Conservation (phyloP, 2,329 filamentous ascomycete genomes). For the Xylaria sp. region DNA sequence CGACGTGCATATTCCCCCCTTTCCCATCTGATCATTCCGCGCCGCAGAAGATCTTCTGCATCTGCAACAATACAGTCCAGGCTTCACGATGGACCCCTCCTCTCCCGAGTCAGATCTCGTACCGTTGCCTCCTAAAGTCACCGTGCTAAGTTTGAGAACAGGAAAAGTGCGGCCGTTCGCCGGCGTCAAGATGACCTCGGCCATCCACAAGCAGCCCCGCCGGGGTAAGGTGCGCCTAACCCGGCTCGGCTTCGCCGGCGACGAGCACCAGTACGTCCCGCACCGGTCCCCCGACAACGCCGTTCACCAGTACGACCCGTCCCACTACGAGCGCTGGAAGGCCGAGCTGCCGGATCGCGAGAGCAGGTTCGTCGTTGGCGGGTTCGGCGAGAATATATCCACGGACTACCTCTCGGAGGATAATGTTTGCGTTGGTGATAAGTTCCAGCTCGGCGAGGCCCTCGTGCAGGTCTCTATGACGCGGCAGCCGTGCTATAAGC, state of each 20-base stretch:
- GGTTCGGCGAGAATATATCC: slow-evolving; percentile 73
- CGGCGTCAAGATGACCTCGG: slow-evolving; percentile 62
- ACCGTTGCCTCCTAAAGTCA: slow-evolving; percentile 54
- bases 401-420: slow-evolving; percentile 66
- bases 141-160: slow-evolving; percentile 66
- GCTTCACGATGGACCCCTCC: slow-evolving; percentile 39
- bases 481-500: slow-evolving; percentile 73
- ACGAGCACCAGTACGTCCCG: slow-evolving; percentile 68
- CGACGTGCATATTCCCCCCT: neutral
- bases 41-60: neutral
- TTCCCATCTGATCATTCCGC: neutral
- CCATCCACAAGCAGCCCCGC: slow-evolving; percentile 65
- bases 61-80: neutral
- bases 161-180: slow-evolving; percentile 66
- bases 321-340: slow-evolving; percentile 68
- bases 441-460: slow-evolving; percentile 62
- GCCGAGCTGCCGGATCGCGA: slow-evolving; percentile 61
- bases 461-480: slow-evolving; percentile 70
- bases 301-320: slow-evolving; percentile 67
- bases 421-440: slow-evolving; percentile 73
- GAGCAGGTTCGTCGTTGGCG: slow-evolving; percentile 65
- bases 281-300: slow-evolving; percentile 73
- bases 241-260: slow-evolving; percentile 63
- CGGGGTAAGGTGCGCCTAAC: slow-evolving; percentile 58
- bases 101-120: slow-evolving; percentile 39